These are phyloP conservation scores for Saccharomyces mikatae DNA, from an alignment of 805 yeast species.

Conservation along the genomic window DNA sequence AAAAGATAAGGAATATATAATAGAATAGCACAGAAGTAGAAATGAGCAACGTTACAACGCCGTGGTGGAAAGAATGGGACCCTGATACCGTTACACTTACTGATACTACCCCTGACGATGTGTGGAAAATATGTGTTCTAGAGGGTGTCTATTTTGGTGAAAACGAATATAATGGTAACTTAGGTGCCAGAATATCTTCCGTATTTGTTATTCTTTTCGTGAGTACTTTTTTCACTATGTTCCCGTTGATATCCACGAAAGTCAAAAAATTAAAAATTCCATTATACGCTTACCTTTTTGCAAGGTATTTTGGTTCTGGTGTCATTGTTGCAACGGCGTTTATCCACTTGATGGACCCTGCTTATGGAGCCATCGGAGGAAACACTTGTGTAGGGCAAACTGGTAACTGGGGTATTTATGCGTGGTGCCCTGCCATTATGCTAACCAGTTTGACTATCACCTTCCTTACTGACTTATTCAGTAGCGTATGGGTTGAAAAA, in stretches of 20 bases:
- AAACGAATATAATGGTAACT: conserved; percentile 39
- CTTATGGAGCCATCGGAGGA: conserved; percentile 43
- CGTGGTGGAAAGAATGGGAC: conserved; percentile 17
- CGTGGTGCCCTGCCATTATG: conserved; percentile 43
- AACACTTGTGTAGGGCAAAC: conserved; percentile 34
- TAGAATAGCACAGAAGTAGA: not conserved
- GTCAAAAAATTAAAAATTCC: conserved; percentile 33
- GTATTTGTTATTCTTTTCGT: conserved; percentile 52
- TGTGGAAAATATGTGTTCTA: conserved; percentile 37
- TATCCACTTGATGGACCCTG: conserved; percentile 66
- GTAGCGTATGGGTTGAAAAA: conserved; percentile 34
- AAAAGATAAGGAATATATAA: no score
- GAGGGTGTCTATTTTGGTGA: conserved; percentile 35
- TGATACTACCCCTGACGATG: conserved; percentile 25
- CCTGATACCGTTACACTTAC: conserved; percentile 26
- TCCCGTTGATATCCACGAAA: conserved; percentile 40
- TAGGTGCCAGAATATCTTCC: conserved; percentile 43
- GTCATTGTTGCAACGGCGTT: conserved; percentile 78
- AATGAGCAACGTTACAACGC: conserved; percentile 1
- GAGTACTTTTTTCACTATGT: conserved; percentile 55
- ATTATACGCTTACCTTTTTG: conserved; percentile 54
- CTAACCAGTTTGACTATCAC: conserved; percentile 33
- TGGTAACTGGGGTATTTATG: conserved; percentile 38
- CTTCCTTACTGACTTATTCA: conserved; percentile 36
- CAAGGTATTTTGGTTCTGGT: conserved; percentile 77